Base-by-base conservation (phyloP, 495 filamentous ascomycete species). In the Penicillium cataractarum region DNA sequence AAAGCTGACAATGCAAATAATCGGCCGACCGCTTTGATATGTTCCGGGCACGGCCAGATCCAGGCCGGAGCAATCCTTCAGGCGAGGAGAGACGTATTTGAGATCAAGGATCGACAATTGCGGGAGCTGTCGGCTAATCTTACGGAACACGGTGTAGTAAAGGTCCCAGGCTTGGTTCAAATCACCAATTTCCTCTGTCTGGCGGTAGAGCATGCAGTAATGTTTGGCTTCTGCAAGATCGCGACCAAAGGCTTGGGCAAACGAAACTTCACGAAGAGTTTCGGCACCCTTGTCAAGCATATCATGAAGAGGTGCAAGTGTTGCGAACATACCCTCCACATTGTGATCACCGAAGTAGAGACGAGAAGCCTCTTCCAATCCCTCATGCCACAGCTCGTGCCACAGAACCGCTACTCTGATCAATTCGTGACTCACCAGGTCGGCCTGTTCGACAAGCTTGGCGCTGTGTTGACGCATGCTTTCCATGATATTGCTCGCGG, bases 361-460 rank as follows among this genome's bases (percentile, higher is more conserved):
- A 51, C 96, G 87, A 6, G 92, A 97, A 3, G 95, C 96, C 76
- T 99, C 96, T 74, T 99, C 95, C 13, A 99, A 83, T n/a, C 90
- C 96, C 74, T 99, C 95, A 65, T 99, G 96, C 95, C 95, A 99
- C 48, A 93, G 88, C 68, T 99, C 95, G 73, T 99, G 95, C 95
- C 95, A 99, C 24, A 98, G 70, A 2, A 99, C 96, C 0, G 96
- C 95, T 59, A 98, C 93, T 54, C 95, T 87, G 70, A 99, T 97
- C 31, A 99, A 83, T 74, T 99, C 95, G 55, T 91, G 88, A 68
- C 93, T 97, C 8, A 99, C 93, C 52, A 93, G 78, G 68, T 97
- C 93, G 12, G 95, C 95, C 72, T 99, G 96, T 67, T 97, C 92
- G 10, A 98, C 96, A 6, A 99, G 83, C 65, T 85, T 91, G n/a